These are phyloP conservation scores for Arachnomyces sp. DNA, from an alignment of 2,329 filamentous ascomycete genomes.

Conservation along the genomic window DNA sequence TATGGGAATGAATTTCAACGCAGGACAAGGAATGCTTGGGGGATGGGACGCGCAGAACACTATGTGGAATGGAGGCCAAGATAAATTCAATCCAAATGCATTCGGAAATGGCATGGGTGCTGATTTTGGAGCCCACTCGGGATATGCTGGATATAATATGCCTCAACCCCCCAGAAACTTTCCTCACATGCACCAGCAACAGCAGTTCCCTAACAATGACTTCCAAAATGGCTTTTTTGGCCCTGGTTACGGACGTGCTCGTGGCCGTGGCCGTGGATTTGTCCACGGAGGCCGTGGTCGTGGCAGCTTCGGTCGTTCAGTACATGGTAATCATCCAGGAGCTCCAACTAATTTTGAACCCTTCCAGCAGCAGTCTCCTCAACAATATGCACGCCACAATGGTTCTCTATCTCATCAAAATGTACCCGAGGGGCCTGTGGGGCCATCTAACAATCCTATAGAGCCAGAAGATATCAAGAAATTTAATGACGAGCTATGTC, in stretches of 20 bases:
- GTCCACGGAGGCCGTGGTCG: conserved; percentile 38
- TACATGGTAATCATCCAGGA: conserved; percentile 26
- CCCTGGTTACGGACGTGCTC: conserved; percentile 61
- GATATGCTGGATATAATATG: conserved; percentile 60
- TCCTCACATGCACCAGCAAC: conserved; percentile 51
- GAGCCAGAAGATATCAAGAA: conserved; percentile 17
- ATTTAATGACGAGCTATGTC: conserved; percentile 27
- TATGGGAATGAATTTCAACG: conserved; percentile 59
- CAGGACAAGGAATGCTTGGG: conserved; percentile 59
- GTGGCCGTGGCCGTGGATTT: conserved; percentile 57
- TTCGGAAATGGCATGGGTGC: conserved; percentile 65
- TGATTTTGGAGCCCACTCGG: conserved; percentile 74
- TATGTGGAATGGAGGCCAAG: conserved; percentile 43
- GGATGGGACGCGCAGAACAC: conserved; percentile 64
- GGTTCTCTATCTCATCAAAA: conserved; percentile 9
- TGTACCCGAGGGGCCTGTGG: conserved; percentile 8
- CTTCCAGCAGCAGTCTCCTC: conserved; percentile 24
- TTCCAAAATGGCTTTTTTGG: conserved; percentile 72
- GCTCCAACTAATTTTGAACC: conserved; percentile 27
- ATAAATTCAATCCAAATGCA: conserved; percentile 86
- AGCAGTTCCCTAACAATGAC: conserved; percentile 52
- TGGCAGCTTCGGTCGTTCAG: conserved; percentile 31
- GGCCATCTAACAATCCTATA: conserved; percentile 9
- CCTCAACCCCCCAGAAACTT: conserved; percentile 75
- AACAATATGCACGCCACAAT: conserved; percentile 18